Evolutionary conservation across 495 filamentous ascomycete genomes (phyloP).

Genomic region (Margaritispora aquatica): DNA sequence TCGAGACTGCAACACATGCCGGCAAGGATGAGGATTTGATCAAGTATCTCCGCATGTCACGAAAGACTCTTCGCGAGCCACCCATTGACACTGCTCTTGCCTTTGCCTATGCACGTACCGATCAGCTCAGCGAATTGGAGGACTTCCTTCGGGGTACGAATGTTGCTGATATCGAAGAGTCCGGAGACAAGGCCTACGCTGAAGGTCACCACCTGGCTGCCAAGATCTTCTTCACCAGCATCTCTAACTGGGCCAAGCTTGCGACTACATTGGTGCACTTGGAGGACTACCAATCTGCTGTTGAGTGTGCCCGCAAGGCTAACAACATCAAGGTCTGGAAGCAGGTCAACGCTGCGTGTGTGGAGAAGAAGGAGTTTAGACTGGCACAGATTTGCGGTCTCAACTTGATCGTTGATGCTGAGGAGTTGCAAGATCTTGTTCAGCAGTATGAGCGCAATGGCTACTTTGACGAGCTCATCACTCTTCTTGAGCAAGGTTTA

Average conservation of each 20-base stretch:
- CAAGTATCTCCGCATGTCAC: constrained; percentile 94
- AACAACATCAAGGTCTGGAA: constrained; percentile 99
- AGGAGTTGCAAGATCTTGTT: constrained; percentile 89
- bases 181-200: constrained; percentile 94
- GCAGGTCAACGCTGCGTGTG: constrained; percentile 95
- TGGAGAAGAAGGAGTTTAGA: constrained; percentile 98
- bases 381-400: constrained; percentile 98
- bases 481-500: constrained; percentile 89
- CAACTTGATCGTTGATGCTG: constrained; percentile 96
- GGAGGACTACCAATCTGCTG: constrained; percentile 94
- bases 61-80: constrained; percentile 92
- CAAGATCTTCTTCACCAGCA: constrained; percentile 97
- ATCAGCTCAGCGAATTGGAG: constrained; percentile 89
- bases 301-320: constrained; percentile 97
- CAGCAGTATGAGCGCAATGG: constrained; percentile 95
- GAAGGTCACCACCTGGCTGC: constrained; percentile 94
- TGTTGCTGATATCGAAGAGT: constrained; percentile 90
- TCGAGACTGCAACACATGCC: constrained; percentile 91
- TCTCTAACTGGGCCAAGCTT: constrained; percentile 99
- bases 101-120: constrained; percentile 85
- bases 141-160: constrained; percentile 94
- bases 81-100: constrained; percentile 90
- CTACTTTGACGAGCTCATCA: constrained; percentile 97
- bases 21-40: constrained; percentile 98
- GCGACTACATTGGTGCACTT: constrained; percentile 95